phyloP scores from a whole-genome alignment of 306 rosid genomes.

The Ceratonia siliqua region DNA sequence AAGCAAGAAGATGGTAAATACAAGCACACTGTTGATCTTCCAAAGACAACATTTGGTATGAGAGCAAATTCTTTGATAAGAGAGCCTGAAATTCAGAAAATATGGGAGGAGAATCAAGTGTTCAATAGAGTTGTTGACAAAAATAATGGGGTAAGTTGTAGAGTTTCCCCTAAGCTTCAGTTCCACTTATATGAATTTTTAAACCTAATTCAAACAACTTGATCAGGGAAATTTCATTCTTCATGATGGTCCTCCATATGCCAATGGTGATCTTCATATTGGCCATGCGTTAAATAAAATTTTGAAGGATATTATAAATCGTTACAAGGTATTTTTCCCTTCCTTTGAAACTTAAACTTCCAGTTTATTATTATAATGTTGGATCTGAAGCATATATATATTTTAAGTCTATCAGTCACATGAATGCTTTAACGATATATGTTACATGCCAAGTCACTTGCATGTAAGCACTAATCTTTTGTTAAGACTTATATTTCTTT shows the following conservation, averaged over 20 bases:
- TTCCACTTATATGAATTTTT: slow-evolving; percentile 29
- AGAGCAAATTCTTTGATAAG: slow-evolving; percentile 76
- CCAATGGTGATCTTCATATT: slow-evolving; percentile 98
- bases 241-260: slow-evolving; percentile 98
- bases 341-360: slow-evolving; percentile 10
- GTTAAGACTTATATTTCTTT: slow-evolving; percentile 22
- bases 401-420: slow-evolving; percentile 9
- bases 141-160: slow-evolving; percentile 77
- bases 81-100: slow-evolving; percentile 96
- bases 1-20: slow-evolving; percentile 88
- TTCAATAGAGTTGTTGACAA: slow-evolving; percentile 66
- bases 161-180: slow-evolving; percentile 18
- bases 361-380: slow-evolving; percentile 10
- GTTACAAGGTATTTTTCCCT: slow-evolving; percentile 71
- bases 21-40: slow-evolving; percentile 97
- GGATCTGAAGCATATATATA: not conserved
- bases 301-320: slow-evolving; percentile 93
- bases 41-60: slow-evolving; percentile 89
- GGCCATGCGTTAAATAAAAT: slow-evolving; percentile 96
- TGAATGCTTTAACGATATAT: slow-evolving; percentile 5
- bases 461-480: slow-evolving; percentile 6
- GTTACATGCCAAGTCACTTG: slow-evolving; percentile 17
- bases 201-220: slow-evolving; percentile 36
- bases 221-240: slow-evolving; percentile 80
- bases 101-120: slow-evolving; percentile 90